Evolutionary conservation across 2,329 filamentous ascomycete genomes (phyloP).

Genomic region (Chrysoporthe puriensis): DNA sequence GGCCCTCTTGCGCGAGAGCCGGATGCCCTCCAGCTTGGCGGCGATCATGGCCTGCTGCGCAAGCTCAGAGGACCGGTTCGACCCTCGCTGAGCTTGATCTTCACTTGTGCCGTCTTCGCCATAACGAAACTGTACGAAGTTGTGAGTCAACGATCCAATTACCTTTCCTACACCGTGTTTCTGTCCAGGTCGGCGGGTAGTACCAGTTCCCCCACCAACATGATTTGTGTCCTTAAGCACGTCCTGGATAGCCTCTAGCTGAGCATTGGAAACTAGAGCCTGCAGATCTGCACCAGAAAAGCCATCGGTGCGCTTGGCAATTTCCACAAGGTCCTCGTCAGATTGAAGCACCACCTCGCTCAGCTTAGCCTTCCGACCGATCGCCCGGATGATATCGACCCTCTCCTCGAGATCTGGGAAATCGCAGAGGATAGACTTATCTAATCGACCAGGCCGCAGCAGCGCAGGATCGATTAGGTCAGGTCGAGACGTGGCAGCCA

Average conservation of each 20-base stretch:
- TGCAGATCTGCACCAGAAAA: conserved; percentile 95
- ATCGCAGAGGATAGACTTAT: conserved; percentile 91
- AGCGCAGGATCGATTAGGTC: conserved; percentile 95
- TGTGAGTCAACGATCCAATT: conserved; percentile 42
- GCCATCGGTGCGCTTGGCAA: conserved; percentile 81
- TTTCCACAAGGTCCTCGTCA: conserved; percentile 65
- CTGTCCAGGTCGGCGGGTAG: conserved; percentile 38
- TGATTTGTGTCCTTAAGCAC: conserved; percentile 68
- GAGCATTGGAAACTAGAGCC: conserved; percentile 92
- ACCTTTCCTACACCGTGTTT: conserved; percentile 18
- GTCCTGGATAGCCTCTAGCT: conserved; percentile 95
- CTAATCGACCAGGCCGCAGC: conserved; percentile 85
- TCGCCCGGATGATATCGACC: conserved; percentile 82
- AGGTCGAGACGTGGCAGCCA: conserved; percentile 90
- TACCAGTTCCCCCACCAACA: conserved; percentile 39
- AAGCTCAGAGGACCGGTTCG: conserved; percentile 59
- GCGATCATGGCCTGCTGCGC: conserved; percentile 79
- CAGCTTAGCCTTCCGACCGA: conserved; percentile 81
- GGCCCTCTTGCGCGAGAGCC: conserved; percentile 67
- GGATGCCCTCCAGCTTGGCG: conserved; percentile 81
- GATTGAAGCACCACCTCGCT: conserved; percentile 64
- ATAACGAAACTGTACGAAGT: conserved; percentile 85
- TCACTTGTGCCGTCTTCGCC: conserved; percentile 60
- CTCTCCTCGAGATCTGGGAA: conserved; percentile 81
- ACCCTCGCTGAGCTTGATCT: conserved; percentile 44